Percentiles rank a stretch among this genome's conserved stretches.
Conservation (phyloP, 768 basidiomycete genomes). For the Epithele typhae region DNA sequence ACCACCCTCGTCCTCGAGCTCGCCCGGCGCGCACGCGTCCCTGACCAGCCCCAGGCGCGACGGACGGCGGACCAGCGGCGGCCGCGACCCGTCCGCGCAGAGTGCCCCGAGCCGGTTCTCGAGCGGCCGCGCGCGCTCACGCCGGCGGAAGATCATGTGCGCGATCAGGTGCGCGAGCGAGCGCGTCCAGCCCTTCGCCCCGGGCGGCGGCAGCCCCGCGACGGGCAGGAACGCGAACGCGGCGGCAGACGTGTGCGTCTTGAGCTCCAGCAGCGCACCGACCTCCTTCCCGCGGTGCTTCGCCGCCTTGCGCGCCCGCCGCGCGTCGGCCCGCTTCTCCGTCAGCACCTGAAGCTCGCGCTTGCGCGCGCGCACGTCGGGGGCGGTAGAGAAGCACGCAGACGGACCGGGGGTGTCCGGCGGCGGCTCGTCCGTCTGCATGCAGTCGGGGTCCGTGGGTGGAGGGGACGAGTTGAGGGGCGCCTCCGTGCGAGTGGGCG, state of each 20-base stretch:
- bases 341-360: slow-evolving; percentile 33
- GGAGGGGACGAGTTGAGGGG: too few species aligned
- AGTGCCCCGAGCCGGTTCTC: slow-evolving; percentile 27
- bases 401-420: too few species aligned
- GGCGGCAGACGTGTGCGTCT: slow-evolving; percentile 42
- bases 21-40: not conserved
- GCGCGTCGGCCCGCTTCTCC: slow-evolving; percentile 38
- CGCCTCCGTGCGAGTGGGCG: slow-evolving; percentile 13
- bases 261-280: slow-evolving; percentile 50
- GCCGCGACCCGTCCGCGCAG: slow-evolving; percentile 18
- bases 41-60: slow-evolving; percentile 16
- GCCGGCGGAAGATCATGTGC: slow-evolving; percentile 43
- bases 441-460: slow-evolving; percentile 31
- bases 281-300: slow-evolving; percentile 55
- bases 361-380: slow-evolving; percentile 21
- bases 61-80: slow-evolving; percentile 27
- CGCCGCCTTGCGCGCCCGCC: slow-evolving; percentile 43
- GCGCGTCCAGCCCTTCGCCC: slow-evolving; percentile 22
- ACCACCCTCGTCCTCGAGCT: slow-evolving; percentile 1
- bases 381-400: too few species aligned
- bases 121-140: slow-evolving; percentile 34
- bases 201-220: slow-evolving; percentile 10
- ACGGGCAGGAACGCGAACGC: slow-evolving; percentile 15
- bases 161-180: slow-evolving; percentile 40
- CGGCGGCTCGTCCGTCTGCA: slow-evolving; percentile 29